phyloP scores from a whole-genome alignment of 192 early-diverging fungal species.

The Endogone sp. region DNA sequence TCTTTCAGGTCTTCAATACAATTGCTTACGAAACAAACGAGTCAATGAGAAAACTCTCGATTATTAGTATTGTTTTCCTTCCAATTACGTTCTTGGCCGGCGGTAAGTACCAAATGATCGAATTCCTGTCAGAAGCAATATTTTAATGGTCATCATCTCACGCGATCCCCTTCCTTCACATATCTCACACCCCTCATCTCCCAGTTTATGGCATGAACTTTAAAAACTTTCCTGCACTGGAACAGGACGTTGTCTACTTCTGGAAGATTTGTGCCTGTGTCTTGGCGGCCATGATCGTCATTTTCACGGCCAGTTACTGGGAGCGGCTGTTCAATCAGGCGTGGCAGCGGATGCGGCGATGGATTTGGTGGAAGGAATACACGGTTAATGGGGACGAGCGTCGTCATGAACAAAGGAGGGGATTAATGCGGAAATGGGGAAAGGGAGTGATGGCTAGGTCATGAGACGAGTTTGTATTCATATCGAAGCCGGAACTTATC shows the following conservation, averaged over 20 bases:
- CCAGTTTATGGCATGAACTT: conserved; percentile 52
- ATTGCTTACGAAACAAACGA: conserved; percentile 44
- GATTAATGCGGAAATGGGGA: too few relatives aligned
- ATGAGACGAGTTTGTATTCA: too few relatives aligned
- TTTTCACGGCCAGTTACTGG: background rate
- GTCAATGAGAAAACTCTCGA: conserved; percentile 29
- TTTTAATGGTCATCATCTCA: background rate
- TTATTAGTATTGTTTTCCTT: conserved; percentile 41
- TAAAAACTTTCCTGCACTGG: conserved; percentile 31
- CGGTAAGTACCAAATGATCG: conserved; percentile 19
- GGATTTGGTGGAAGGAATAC: too few relatives aligned
- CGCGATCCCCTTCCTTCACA: conserved; percentile 6
- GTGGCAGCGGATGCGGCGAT: background rate
- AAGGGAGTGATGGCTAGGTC: too few relatives aligned
- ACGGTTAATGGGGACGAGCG: too few relatives aligned
- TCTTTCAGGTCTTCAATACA: conserved; percentile 37
- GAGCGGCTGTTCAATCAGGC: background rate
- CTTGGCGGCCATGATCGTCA: background rate
- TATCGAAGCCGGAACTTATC: too few relatives aligned
- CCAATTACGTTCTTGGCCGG: conserved; percentile 55
- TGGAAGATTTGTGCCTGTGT: conserved; percentile 15
- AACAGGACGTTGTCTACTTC: conserved; percentile 25
- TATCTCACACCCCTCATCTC: background rate
- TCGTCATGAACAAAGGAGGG: too few relatives aligned
- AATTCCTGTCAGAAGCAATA: too few relatives aligned